Percentiles rank a stretch among this genome's conserved stretches.
Evolutionary conservation across 805 yeast genomes (phyloP).

Genomic region (Pichia rugopelliculosa): DNA sequence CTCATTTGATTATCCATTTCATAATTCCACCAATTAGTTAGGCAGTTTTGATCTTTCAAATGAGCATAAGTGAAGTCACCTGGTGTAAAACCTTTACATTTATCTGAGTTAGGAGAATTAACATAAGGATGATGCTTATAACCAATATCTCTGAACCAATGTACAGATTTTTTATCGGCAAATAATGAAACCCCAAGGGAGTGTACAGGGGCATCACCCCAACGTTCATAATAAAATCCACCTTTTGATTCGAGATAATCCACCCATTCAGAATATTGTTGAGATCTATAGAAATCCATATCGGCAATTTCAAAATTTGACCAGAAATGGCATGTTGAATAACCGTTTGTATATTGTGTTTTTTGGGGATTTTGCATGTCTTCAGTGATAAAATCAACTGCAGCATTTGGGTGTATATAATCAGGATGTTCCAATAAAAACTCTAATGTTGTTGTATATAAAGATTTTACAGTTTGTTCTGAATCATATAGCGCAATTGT

Average conservation of each 20-base stretch:
- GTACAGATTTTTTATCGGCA: constrained; percentile 60
- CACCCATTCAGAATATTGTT: constrained; percentile 61
- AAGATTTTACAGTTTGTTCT: constrained; percentile 50
- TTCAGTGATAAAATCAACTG: constrained; percentile 47
- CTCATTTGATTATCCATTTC: constrained; percentile 28
- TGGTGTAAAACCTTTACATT: constrained; percentile 40
- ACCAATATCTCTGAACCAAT: constrained; percentile 85
- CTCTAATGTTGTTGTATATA: constrained; percentile 66
- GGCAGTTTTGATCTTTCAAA: constrained; percentile 64
- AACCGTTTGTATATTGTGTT: constrained; percentile 32
- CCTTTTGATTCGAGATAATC: constrained; percentile 59
- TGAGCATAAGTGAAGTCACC: constrained; percentile 52
- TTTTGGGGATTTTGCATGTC: constrained; percentile 44
- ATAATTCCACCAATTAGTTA: constrained; percentile 58
- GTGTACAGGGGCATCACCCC: constrained; percentile 95
- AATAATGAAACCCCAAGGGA: constrained; percentile 66
- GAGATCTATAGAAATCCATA: constrained; percentile 69
- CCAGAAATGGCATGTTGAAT: constrained; percentile 79
- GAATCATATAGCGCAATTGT: constrained; percentile 63
- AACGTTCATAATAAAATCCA: constrained; percentile 82
- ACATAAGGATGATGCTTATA: constrained; percentile 68
- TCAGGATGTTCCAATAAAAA: constrained; percentile 51
- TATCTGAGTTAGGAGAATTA: constrained; percentile 60
- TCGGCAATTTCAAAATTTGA: constrained; percentile 81
- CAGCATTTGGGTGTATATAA: constrained; percentile 46